Evolutionary conservation across 2,329 filamentous ascomycete genomes (phyloP).

Genomic region (Ascochyta koolunga): DNA sequence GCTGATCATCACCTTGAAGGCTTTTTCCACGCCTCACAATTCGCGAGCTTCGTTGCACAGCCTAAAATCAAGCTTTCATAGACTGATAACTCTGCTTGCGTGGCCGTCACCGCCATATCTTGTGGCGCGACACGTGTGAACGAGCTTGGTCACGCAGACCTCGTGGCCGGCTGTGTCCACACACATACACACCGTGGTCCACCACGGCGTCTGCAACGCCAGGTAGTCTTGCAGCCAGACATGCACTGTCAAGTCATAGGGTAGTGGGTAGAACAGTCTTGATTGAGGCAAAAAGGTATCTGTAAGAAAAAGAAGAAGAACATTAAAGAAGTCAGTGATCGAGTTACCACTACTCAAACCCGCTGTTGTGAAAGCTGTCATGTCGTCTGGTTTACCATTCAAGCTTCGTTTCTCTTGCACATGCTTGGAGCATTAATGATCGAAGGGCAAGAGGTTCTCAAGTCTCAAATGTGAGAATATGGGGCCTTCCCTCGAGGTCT

Average conservation of each 20-base stretch:
- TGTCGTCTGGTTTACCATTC: background rate
- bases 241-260: background rate
- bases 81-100: slow-evolving; percentile 6
- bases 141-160: background rate
- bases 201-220: background rate
- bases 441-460: background rate
- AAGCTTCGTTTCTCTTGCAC: background rate
- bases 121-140: slow-evolving; percentile 21
- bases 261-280: background rate
- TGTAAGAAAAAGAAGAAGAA: background rate
- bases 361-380: background rate
- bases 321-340: background rate
- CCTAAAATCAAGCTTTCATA: slow-evolving; percentile 20
- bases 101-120: slow-evolving; percentile 12
- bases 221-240: background rate
- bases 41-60: slow-evolving; percentile 15
- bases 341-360: background rate
- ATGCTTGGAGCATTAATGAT: background rate
- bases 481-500: slow-evolving; percentile 19
- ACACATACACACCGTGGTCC: background rate
- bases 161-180: background rate
- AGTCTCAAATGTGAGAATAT: slow-evolving; percentile 21
- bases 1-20: slow-evolving; percentile 19
- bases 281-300: slow-evolving; percentile 1
- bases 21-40: slow-evolving; percentile 21